Evolutionary conservation across 371 early-diverging fungal species (phyloP).

Genomic region (Dichotomocladium elegans): DNA sequence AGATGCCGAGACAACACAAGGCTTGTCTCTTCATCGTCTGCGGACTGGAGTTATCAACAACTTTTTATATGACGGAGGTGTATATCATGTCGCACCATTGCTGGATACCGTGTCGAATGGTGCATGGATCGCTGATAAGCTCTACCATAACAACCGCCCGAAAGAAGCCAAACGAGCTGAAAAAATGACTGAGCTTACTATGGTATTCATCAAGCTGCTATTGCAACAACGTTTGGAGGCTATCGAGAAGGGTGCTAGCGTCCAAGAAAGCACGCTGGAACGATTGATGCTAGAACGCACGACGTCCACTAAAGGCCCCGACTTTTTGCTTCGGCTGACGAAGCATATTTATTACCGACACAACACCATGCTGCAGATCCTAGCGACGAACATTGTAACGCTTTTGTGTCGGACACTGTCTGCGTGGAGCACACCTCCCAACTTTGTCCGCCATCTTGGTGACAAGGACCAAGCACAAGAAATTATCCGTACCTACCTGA

Average conservation of each 20-base stretch:
- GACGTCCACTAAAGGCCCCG: slow-evolving; percentile 14
- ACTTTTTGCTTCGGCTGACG: slow-evolving; percentile 35
- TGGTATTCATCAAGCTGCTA: slow-evolving; percentile 30
- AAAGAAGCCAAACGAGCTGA: slow-evolving; percentile 34
- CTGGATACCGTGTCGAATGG: slow-evolving; percentile 32
- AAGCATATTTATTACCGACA: slow-evolving; percentile 31
- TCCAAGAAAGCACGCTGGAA: slow-evolving; percentile 10
- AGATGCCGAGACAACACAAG: not conserved
- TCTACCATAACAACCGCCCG: slow-evolving; percentile 18
- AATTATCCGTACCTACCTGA: slow-evolving; percentile 32
- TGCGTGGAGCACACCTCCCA: slow-evolving; percentile 29
- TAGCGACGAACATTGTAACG: slow-evolving; percentile 31
- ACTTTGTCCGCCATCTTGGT: slow-evolving; percentile 40
- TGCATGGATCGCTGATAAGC: slow-evolving; percentile 22
- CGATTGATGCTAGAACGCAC: slow-evolving; percentile 17
- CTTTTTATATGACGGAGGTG: slow-evolving; percentile 35
- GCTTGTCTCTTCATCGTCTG: slow-evolving; percentile 14
- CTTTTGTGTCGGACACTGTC: slow-evolving; percentile 26
- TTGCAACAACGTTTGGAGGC: slow-evolving; percentile 27
- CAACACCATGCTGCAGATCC: slow-evolving; percentile 21
- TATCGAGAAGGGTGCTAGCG: slow-evolving; percentile 7
- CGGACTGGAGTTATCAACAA: slow-evolving; percentile 27
- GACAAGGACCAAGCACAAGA: slow-evolving; percentile 32
- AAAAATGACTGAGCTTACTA: slow-evolving; percentile 26
- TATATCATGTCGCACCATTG: slow-evolving; percentile 33